Evolutionary conservation across 768 basidiomycete genomes (phyloP).

Genomic region (Cystobasidium ongulense): DNA sequence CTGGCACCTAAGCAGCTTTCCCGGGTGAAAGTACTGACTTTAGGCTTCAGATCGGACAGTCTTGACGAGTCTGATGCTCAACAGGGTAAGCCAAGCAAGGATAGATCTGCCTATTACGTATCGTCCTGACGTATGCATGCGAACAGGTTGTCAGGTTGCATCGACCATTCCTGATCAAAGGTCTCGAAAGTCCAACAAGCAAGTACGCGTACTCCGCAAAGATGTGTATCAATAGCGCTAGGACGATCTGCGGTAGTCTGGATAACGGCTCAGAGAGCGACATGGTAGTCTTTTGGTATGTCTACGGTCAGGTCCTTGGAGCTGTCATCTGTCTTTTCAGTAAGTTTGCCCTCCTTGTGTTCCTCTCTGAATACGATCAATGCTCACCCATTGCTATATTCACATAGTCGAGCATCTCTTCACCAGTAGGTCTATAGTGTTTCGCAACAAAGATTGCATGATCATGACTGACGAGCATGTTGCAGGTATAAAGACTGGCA

Average conservation of each 20-base stretch:
- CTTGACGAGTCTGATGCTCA: not conserved
- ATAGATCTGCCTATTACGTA: too few relatives aligned
- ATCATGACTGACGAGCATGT: not conserved
- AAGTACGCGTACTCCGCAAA: not conserved
- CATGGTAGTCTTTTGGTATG: not conserved
- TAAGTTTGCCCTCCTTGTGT: too few relatives aligned
- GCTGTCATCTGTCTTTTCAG: conserved; percentile 9
- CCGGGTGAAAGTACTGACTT: not conserved
- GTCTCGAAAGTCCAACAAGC: not conserved
- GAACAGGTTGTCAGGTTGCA: not conserved
- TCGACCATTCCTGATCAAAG: not conserved
- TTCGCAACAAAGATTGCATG: not conserved
- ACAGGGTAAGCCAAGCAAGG: not conserved
- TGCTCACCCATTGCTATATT: not conserved
- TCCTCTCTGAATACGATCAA: too few relatives aligned
- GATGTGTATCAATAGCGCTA: not conserved
- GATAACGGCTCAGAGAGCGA: conserved; percentile 2
- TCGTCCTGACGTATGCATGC: too few relatives aligned
- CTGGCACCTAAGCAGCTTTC: too few relatives aligned
- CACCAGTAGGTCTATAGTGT: not conserved
- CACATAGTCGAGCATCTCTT: not conserved
- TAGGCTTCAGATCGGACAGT: not conserved
- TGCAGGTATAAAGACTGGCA: not conserved
- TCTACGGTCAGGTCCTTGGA: not conserved
- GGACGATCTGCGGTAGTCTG: not conserved